These are phyloP conservation scores for Yamadazyma triangularis DNA, from an alignment of 1,139 yeast species.

Conservation along the genomic window DNA sequence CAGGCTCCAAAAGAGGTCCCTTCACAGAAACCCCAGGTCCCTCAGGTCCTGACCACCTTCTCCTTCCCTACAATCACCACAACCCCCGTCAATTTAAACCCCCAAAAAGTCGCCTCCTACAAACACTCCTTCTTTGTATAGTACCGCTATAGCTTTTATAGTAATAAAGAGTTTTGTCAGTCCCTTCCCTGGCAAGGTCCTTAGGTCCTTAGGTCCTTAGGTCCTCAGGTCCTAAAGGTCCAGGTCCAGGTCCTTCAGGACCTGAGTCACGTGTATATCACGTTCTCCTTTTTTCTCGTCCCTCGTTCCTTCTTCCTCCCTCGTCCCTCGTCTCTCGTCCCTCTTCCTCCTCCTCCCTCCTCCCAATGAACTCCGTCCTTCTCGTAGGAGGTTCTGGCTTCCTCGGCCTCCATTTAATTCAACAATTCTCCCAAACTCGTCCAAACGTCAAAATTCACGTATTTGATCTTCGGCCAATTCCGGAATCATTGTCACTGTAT, in stretches of 20 bases:
- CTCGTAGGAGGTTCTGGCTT: constrained; percentile 95
- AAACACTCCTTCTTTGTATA: no score
- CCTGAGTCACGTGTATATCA: no score
- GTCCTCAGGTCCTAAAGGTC: no score
- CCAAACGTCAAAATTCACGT: constrained; percentile 79
- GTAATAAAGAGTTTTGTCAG: not conserved
- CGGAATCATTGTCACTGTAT: constrained; percentile 61
- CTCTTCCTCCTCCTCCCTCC: not conserved
- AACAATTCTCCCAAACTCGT: constrained; percentile 65
- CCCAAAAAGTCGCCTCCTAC: not conserved
- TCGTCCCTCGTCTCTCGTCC: not conserved
- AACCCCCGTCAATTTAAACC: not conserved
- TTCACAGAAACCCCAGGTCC: not conserved
- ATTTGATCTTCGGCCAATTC: constrained; percentile 86
- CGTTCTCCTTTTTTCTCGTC: not conserved
- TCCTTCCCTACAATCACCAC: not conserved
- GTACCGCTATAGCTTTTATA: not conserved
- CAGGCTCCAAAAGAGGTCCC: not conserved
- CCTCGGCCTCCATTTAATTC: constrained; percentile 84
- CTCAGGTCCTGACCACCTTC: not conserved
- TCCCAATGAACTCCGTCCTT: constrained; percentile 71
- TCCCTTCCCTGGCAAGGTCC: no score
- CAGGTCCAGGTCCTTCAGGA: no score
- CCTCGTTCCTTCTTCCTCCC: not conserved
- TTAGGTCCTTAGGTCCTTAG: no score